phyloP scores from a whole-genome alignment of 2,329 filamentous ascomycete species.

The Aspergillus piperis region DNA sequence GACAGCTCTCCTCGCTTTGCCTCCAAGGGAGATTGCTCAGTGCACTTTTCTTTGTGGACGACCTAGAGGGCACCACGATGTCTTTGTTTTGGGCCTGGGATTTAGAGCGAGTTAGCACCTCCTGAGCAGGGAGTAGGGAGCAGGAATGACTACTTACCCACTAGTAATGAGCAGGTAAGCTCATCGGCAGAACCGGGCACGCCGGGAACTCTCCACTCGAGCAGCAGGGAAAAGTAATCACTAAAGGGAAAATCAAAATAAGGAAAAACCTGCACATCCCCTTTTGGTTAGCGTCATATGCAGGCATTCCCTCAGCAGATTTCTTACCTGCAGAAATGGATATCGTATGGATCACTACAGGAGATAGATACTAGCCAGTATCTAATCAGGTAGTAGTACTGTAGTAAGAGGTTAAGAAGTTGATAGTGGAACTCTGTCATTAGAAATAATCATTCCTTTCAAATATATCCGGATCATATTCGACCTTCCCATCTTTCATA shows the following conservation, averaged over 20 bases:
- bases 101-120: not conserved
- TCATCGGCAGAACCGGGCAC: no score
- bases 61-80: no score
- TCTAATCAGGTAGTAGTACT: no score
- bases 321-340: slow-evolving; percentile 2
- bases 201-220: not conserved
- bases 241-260: no score
- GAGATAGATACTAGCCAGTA: not conserved
- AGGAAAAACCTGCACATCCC: not conserved
- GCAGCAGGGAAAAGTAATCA: not conserved
- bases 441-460: no score
- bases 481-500: no score
- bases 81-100: not conserved
- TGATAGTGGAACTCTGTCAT: no score
- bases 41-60: not conserved
- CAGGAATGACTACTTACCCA: not conserved
- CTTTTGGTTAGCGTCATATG: not conserved
- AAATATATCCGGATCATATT: no score
- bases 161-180: not conserved
- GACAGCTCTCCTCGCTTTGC: not conserved
- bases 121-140: not conserved
- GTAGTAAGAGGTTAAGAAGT: no score
- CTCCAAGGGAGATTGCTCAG: not conserved
- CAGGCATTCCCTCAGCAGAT: not conserved
- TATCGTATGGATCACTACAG: not conserved